Percentiles rank a stretch among this genome's conserved stretches.
Evolutionary conservation across 441 rosid genomes (phyloP).

Genomic region (Gossypium trilobum): DNA sequence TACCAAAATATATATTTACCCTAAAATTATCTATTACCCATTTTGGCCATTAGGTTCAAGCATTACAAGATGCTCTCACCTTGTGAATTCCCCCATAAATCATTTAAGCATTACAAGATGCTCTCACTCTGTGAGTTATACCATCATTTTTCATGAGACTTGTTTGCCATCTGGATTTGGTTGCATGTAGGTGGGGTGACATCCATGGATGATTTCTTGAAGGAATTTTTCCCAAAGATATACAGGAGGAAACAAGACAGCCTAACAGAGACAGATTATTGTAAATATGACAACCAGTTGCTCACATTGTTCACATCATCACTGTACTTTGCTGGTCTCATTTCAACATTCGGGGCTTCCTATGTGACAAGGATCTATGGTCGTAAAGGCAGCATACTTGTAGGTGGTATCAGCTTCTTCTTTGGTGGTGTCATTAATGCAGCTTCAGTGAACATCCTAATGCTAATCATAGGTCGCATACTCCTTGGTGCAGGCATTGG

Average conservation of each 20-base stretch:
- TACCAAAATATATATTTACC: too few relatives aligned
- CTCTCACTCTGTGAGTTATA: neutral
- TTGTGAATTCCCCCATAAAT: too few relatives aligned
- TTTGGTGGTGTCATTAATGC: conserved; percentile 64
- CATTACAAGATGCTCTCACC: too few relatives aligned
- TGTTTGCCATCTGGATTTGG: neutral
- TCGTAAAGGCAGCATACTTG: conserved; percentile 51
- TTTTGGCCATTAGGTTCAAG: too few relatives aligned
- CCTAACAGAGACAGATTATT: conserved; percentile 71
- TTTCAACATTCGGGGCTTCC: conserved; percentile 67
- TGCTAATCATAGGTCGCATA: conserved; percentile 61
- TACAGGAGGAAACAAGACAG: conserved; percentile 56
- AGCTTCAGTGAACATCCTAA: conserved; percentile 45
- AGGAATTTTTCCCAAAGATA: conserved; percentile 57
- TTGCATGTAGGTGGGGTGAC: conserved; percentile 66
- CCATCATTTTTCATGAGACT: neutral
- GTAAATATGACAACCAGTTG: conserved; percentile 68
- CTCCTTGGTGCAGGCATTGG: conserved; percentile 73
- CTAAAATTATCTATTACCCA: too few relatives aligned
- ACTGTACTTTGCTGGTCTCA: conserved; percentile 63
- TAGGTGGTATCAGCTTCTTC: conserved; percentile 67
- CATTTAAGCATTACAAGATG: neutral
- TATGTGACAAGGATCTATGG: conserved; percentile 53
- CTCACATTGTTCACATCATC: conserved; percentile 79
- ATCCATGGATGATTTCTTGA: conserved; percentile 91